phyloP scores from a whole-genome alignment of 73 alveolate genomes.

The Blepharisma japonicum region DNA sequence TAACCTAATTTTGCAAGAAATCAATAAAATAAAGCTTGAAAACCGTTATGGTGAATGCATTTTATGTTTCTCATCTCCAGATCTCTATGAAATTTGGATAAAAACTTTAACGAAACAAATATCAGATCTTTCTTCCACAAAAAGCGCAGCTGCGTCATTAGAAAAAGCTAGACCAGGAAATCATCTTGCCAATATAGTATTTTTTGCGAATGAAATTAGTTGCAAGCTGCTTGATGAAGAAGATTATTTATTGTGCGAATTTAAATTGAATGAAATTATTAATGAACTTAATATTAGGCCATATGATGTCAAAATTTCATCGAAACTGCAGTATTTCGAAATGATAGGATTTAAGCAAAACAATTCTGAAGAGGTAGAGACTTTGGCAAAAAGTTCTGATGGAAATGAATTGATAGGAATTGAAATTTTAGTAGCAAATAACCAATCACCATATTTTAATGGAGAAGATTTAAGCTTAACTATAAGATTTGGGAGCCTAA shows the following conservation, averaged over 20 bases:
- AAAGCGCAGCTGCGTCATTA: not conserved
- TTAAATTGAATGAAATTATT: not conserved
- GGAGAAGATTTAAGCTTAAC: not conserved
- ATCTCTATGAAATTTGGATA: not conserved
- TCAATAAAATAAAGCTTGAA: not conserved
- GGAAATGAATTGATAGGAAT: not conserved
- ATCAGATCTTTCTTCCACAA: not conserved
- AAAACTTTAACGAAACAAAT: not conserved
- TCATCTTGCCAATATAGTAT: too few relatives aligned
- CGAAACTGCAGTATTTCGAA: not conserved
- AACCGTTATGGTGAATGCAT: slow-evolving; percentile 11
- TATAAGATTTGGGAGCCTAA: not conserved
- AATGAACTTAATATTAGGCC: not conserved
- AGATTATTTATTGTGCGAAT: not conserved
- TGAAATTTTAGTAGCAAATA: not conserved
- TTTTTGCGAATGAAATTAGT: too few relatives aligned
- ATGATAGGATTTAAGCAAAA: not conserved
- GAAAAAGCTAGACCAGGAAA: too few relatives aligned
- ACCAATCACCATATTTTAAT: not conserved
- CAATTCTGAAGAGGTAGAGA: not conserved
- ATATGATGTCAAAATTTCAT: not conserved
- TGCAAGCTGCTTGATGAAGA: slow-evolving; percentile 19
- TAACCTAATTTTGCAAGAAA: not conserved
- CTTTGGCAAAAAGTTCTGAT: slow-evolving; percentile 16
- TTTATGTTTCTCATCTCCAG: not conserved